Percentiles rank a stretch among this genome's conserved stretches.
Evolutionary conservation across 2,329 filamentous ascomycete species (phyloP).

Genomic region (Neonectria ditissima): DNA sequence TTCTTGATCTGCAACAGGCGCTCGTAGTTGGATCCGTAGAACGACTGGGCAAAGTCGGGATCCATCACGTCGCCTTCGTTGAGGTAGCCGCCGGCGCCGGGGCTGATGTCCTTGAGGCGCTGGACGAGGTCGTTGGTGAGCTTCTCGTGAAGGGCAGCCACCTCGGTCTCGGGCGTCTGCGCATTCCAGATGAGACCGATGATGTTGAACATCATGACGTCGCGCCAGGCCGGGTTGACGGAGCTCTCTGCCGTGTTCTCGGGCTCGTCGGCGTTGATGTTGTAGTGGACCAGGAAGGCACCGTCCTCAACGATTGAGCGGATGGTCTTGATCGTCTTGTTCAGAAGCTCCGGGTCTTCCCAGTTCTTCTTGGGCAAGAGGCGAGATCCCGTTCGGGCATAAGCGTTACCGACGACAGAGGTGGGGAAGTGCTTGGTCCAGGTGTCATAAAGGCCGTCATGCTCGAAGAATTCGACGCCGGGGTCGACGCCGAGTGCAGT

Average conservation of each 20-base stretch:
- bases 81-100: slow-evolving; percentile 43
- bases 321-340: slow-evolving; percentile 37
- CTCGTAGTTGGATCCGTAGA: slow-evolving; percentile 47
- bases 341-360: slow-evolving; percentile 30
- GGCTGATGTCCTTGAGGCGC: slow-evolving; percentile 44
- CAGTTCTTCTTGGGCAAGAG: slow-evolving; percentile 53
- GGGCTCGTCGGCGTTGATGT: slow-evolving; percentile 39
- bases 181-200: slow-evolving; percentile 38
- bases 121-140: slow-evolving; percentile 48
- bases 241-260: slow-evolving; percentile 47
- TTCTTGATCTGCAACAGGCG: slow-evolving; percentile 46
- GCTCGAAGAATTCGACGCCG: slow-evolving; percentile 49
- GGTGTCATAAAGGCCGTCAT: slow-evolving; percentile 51
- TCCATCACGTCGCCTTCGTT: slow-evolving; percentile 50
- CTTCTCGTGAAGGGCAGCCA: slow-evolving; percentile 43
- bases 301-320: slow-evolving; percentile 39
- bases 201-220: slow-evolving; percentile 52
- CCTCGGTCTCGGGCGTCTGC: slow-evolving; percentile 25
- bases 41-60: slow-evolving; percentile 41
- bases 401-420: slow-evolving; percentile 34
- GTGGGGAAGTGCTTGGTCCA: slow-evolving; percentile 56
- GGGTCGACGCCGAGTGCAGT: slow-evolving; percentile 45
- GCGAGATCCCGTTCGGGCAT: slow-evolving; percentile 50
- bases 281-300: slow-evolving; percentile 41
- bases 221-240: slow-evolving; percentile 61